Conservation (phyloP, 2,329 filamentous ascomycete species). For the Neonectria punicea region DNA sequence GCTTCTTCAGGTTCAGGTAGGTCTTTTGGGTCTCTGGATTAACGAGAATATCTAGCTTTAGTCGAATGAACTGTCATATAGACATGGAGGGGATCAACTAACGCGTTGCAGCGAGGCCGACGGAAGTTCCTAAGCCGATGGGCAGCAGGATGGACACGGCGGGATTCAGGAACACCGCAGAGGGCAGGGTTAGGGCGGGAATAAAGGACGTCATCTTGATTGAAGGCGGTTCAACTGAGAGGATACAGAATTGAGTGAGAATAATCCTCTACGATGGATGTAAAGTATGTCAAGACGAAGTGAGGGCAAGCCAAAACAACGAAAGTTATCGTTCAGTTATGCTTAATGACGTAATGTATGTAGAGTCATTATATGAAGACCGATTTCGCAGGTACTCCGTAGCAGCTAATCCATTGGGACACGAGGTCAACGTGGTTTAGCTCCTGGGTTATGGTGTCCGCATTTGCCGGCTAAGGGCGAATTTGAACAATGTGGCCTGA, state of each 20-base stretch:
- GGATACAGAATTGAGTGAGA: background rate
- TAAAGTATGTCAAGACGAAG: background rate
- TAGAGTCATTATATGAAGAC: background rate
- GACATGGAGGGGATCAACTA: constrained; percentile 44
- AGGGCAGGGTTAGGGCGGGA: constrained; percentile 79
- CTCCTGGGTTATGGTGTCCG: constrained; percentile 12
- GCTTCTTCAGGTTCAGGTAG: constrained; percentile 75
- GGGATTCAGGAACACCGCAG: constrained; percentile 75
- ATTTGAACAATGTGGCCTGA: constrained; percentile 33
- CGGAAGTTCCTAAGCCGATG: constrained; percentile 75
- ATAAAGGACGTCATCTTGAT: constrained; percentile 80
- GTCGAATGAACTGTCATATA: constrained; percentile 7
- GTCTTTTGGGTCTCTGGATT: constrained; percentile 66
- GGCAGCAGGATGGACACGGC: constrained; percentile 81
- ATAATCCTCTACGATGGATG: background rate
- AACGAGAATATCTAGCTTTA: constrained; percentile 2
- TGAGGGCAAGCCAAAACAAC: background rate
- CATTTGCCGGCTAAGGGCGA: background rate
- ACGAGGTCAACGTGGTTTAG: background rate
- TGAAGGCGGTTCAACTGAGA: background rate
- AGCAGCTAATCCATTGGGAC: background rate
- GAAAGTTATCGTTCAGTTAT: background rate
- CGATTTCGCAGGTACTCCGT: background rate
- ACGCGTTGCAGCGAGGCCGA: constrained; percentile 77
- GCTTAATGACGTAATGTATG: constrained; percentile 42